Evolutionary conservation across 2,329 filamentous ascomycete species (phyloP), one percentile per base, ranked within the genome.

Genomic region (Diaporthe vaccinii): DNA sequence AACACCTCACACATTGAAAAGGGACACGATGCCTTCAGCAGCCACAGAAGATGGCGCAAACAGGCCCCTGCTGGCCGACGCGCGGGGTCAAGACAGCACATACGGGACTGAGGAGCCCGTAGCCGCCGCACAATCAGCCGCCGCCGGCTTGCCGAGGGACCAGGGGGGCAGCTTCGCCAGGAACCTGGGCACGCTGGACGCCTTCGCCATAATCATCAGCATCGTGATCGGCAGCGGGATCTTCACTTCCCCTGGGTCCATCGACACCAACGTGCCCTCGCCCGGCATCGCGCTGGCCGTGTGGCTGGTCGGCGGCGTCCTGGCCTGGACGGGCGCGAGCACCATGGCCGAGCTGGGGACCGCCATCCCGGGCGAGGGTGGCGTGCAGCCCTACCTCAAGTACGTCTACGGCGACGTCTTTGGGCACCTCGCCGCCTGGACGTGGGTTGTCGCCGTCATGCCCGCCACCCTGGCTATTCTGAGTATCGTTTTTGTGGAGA

Each of bases 141-240:
- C 31, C 34, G 73, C n/a, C 41, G 53, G 59, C 44, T 62, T 58
- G 61, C 73, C 73, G 28, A 39, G 59, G 31, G 69, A 65, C 22
- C 62, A 74, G 9, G 31, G 41, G 9, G 28, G 78, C 36, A 82
- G 83, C 9, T 88, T 88, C 76, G 83, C 80, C 55, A 82, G 84
- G n/a, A 87, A 85, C 76, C 85, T 88, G 6, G 87, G 86, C 36
- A 81, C 86, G 14, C 74, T 85, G 39, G 87, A 89, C 78, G 87
- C 87, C 0, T 92, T 92, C 77, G 89, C 89, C 31, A 90, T 93
- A 62, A 85, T 92, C 55, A 88, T 92, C 76, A 90, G 89, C 78
- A 90, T 92, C 76, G 90, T 92, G 72, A 91, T 93, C 65, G 91
- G 91, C 10, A 91, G 89, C 71, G 91, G 91, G 46, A 89, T 93